Evolutionary conservation across 2,329 filamentous ascomycete genomes (phyloP).

Genomic region (Nemania serpens): DNA sequence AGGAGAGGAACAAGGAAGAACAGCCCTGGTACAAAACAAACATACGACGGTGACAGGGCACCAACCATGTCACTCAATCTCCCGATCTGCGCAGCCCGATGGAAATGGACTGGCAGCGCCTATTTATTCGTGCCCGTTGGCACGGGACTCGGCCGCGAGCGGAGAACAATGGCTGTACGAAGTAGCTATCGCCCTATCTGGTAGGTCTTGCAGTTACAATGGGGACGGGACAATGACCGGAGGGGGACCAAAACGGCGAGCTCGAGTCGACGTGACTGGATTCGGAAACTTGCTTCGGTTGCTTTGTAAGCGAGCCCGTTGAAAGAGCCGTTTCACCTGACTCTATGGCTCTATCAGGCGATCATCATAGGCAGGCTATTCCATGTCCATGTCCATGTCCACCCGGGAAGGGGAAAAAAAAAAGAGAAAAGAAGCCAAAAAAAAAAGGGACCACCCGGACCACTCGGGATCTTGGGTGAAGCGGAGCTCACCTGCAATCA

Average conservation of each 20-base stretch:
- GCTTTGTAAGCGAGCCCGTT: conserved; percentile 22
- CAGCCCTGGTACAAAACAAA: no score
- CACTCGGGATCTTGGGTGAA: conserved; percentile 19
- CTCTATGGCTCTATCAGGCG: conserved; percentile 21
- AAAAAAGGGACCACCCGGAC: conserved; percentile 12
- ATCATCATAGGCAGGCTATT: conserved; percentile 5
- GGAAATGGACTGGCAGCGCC: no score
- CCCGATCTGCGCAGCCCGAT: no score
- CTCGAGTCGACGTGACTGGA: neutral
- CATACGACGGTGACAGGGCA: no score
- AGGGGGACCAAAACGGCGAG: conserved; percentile 14
- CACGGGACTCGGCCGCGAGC: conserved; percentile 5
- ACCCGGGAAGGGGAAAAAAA: no score
- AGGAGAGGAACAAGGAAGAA: no score
- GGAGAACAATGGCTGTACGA: neutral
- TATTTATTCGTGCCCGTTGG: neutral
- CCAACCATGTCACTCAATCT: no score
- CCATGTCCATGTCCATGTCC: no score
- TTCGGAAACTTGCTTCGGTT: conserved; percentile 7
- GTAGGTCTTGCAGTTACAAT: neutral
- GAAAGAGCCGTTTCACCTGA: conserved; percentile 12
- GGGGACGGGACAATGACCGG: neutral
- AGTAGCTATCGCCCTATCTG: neutral
- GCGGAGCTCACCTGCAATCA: conserved; percentile 4
- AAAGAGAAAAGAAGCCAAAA: no score